Evolutionary conservation across 208 protist genomes (phyloP).

Genomic region (Leishmania arabica): DNA sequence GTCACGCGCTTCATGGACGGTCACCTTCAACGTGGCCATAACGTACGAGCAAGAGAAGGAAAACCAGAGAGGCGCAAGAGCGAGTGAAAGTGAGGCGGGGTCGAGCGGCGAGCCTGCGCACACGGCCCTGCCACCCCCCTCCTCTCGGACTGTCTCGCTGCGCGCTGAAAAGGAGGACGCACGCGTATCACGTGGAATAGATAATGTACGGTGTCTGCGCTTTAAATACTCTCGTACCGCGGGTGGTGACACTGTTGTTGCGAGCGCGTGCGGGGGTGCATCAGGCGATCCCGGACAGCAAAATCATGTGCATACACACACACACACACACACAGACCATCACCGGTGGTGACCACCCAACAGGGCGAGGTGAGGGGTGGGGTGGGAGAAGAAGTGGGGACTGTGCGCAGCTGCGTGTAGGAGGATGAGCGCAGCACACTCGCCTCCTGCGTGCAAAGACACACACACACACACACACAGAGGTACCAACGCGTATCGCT

Average conservation of each 20-base stretch:
- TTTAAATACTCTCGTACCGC: too few species aligned
- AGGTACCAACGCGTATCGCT: too few species aligned
- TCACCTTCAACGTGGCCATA: slow-evolving; percentile 93
- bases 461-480: neutral
- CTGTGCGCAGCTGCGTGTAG: neutral
- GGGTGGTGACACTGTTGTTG: too few species aligned
- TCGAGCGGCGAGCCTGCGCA: too few species aligned
- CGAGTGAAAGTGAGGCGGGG: neutral
- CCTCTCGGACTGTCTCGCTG: neutral
- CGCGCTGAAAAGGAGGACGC: too few species aligned
- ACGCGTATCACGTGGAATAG: too few species aligned
- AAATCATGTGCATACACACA: neutral
- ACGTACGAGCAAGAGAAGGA: neutral
- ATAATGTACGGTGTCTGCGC: too few species aligned
- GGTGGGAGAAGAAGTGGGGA: neutral
- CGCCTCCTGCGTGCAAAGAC: neutral
- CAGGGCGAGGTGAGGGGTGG: neutral
- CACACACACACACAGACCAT: neutral
- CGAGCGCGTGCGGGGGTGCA: neutral
- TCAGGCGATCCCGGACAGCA: neutral
- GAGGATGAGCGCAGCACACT: neutral
- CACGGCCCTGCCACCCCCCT: too few species aligned
- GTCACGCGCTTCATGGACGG: slow-evolving; percentile 88
- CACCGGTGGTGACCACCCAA: neutral
- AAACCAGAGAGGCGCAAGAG: slow-evolving; percentile 9